Evolutionary conservation across 176 grass and related monocot genomes (phyloP).

Genomic region (Raddia distichophylla): DNA sequence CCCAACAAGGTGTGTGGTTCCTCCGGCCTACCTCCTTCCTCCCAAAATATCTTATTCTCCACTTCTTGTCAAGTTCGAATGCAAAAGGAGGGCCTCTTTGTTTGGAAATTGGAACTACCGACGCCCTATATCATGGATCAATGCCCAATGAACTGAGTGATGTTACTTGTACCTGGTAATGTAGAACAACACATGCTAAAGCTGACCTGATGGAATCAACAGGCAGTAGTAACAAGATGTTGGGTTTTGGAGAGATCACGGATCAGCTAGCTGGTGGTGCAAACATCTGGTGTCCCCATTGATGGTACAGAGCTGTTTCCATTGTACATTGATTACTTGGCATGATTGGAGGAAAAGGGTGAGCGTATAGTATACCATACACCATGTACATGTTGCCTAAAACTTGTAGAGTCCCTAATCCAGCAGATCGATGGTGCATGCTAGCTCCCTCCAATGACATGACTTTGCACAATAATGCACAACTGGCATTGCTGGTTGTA

Average conservation of each 20-base stretch:
- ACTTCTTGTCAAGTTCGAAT: background rate
- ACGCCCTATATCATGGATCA: constrained; percentile 5
- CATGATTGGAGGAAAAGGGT: constrained; percentile 24
- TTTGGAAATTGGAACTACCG: constrained; percentile 14
- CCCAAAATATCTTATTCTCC: background rate
- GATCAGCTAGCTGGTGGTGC: constrained; percentile 30
- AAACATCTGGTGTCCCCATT: constrained; percentile 1
- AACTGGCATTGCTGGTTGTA: constrained; percentile 41
- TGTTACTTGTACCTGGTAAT: background rate
- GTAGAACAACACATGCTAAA: constrained; percentile 26
- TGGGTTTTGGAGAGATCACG: constrained; percentile 20
- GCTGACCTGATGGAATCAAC: constrained; percentile 23
- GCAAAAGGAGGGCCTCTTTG: background rate
- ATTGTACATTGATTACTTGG: constrained; percentile 29
- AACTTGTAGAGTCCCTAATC: constrained; percentile 6
- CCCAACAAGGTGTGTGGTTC: background rate
- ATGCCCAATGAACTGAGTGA: background rate
- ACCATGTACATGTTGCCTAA: constrained; percentile 45
- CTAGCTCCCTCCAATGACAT: constrained; percentile 21
- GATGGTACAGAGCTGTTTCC: constrained; percentile 26
- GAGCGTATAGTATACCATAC: background rate
- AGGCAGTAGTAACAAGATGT: background rate
- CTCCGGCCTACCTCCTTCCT: background rate
- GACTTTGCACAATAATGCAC: constrained; percentile 38
- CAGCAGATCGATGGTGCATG: constrained; percentile 11